Evolutionary conservation across 2,329 filamentous ascomycete species (phyloP).

Genomic region (Verticillium longisporum): DNA sequence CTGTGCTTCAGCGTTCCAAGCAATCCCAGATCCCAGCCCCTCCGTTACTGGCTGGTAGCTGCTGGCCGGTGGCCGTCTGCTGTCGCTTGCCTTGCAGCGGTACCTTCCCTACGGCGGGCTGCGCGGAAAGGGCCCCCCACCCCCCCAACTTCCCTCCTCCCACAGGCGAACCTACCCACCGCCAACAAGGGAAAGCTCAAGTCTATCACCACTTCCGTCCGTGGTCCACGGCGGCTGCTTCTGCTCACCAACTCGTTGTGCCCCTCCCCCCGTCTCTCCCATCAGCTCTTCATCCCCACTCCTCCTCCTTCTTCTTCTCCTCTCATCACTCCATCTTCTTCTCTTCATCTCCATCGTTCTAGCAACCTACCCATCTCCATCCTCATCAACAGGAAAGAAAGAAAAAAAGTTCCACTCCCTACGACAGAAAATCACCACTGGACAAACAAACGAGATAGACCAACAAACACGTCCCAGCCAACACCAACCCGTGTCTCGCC

Average conservation of each 20-base stretch:
- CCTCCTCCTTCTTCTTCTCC: not conserved
- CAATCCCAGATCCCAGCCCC: not conserved
- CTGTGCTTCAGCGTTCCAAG: not conserved
- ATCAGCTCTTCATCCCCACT: not conserved
- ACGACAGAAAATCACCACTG: not conserved
- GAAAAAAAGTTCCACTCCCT: not conserved
- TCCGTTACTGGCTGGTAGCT: not conserved
- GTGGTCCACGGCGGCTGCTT: not conserved
- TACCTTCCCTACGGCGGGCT: not conserved
- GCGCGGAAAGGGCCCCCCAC: not conserved
- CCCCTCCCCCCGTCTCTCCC: not conserved
- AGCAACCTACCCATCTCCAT: not conserved
- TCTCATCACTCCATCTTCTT: not conserved
- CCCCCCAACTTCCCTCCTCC: not conserved
- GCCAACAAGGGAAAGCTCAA: not conserved
- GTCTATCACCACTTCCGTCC: not conserved
- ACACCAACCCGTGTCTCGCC: not conserved
- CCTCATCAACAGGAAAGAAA: not conserved
- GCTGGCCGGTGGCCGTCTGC: not conserved
- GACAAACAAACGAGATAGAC: not conserved
- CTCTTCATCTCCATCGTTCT: not conserved
- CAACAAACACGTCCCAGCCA: not conserved
- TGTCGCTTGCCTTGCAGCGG: not conserved
- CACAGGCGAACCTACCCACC: not conserved
- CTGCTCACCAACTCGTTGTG: not conserved